Percentiles rank a stretch among this genome's conserved stretches.
Conservation (phyloP, 257 asterid species). For the Paraleonurus japonicus region DNA sequence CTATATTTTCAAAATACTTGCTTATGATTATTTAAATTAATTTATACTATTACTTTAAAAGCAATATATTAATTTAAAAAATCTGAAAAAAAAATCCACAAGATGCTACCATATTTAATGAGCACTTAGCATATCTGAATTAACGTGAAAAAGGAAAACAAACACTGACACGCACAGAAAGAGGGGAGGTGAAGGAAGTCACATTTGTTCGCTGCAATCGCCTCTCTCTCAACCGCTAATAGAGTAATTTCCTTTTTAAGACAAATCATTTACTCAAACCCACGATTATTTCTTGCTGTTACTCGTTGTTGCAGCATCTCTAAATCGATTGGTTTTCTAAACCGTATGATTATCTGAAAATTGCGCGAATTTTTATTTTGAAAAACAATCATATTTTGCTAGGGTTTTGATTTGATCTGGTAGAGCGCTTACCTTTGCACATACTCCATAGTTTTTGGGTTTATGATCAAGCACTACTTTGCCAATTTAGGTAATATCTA, state of each 20-base stretch:
- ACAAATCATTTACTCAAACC: not conserved
- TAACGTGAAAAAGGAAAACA: not conserved
- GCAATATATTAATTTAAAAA: no score
- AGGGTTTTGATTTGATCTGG: conserved; percentile 34
- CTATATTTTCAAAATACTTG: no score
- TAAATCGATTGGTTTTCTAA: not conserved
- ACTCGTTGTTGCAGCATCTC: conserved; percentile 4
- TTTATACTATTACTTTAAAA: no score
- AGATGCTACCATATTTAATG: no score
- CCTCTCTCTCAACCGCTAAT: not conserved
- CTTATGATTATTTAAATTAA: no score
- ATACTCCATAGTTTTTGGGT: not conserved
- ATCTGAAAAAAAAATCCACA: no score
- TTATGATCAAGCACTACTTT: not conserved
- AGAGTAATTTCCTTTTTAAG: not conserved
- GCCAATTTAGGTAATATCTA: conserved; percentile 1
- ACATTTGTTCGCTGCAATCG: not conserved
- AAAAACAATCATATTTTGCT: not conserved
- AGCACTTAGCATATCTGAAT: not conserved
- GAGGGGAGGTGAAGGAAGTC: not conserved
- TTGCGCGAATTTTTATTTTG: not conserved
- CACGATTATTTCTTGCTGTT: not conserved
- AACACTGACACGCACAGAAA: not conserved
- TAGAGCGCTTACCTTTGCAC: not conserved
- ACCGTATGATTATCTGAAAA: conserved; percentile 19